Conservation (phyloP, 163 green algal genomes). For the Chloromonas sp. region DNA sequence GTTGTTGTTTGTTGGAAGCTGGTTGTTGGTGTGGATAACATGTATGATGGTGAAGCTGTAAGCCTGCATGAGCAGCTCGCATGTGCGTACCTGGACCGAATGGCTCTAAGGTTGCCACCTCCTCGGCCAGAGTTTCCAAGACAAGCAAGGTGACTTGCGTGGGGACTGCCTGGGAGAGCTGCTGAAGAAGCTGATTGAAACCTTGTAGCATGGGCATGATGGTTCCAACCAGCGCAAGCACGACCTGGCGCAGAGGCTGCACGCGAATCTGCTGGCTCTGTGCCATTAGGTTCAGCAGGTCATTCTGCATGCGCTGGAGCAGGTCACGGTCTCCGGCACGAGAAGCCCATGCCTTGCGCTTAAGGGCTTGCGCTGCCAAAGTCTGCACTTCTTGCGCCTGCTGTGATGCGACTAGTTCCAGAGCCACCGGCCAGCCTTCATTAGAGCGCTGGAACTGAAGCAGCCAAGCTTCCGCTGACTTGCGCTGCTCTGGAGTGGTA, state of each 20-base stretch:
- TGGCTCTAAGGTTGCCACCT: background rate
- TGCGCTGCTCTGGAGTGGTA: background rate
- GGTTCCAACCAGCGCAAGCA: background rate
- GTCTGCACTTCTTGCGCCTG: background rate
- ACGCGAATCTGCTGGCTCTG: background rate
- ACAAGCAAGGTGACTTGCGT: background rate
- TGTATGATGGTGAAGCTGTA: no score
- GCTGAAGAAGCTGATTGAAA: background rate
- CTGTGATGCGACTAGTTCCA: background rate
- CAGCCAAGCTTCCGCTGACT: background rate
- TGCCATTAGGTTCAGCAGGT: background rate
- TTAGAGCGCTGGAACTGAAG: background rate
- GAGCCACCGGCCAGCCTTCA: background rate
- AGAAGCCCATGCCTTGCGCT: background rate
- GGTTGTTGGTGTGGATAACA: background rate
- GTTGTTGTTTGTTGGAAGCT: background rate
- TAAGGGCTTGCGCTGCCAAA: background rate
- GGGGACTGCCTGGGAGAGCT: background rate
- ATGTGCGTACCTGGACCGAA: constrained; percentile 1
- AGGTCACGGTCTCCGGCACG: background rate
- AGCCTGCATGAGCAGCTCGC: no score
- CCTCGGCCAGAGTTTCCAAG: constrained; percentile 5
- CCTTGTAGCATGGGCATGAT: background rate
- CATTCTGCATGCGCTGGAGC: background rate
- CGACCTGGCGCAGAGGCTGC: background rate